Evolutionary conservation across 176 grass and related monocot genomes (phyloP), one percentile per base, ranked within the genome.

Genomic region (Aechmea fasciata): DNA sequence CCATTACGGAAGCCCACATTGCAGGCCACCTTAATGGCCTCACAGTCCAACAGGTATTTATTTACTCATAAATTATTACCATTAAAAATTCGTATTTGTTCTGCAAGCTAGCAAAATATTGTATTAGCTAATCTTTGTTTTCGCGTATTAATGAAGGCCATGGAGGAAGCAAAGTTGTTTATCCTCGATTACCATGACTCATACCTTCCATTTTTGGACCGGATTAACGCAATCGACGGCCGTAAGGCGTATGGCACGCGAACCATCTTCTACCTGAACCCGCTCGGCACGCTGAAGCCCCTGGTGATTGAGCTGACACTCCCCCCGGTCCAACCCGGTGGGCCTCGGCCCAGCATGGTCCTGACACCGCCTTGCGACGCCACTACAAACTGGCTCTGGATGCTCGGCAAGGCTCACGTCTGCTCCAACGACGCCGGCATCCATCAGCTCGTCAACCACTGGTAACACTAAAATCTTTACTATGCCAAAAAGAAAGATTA

Each of bases 391-490:
- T 99, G 94, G 94, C 82, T 90, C 23, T 99, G 94, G 94, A 99
- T 99, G 94, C 84, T 99, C 72, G 94, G 81, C 72, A 99, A 99
- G 83, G 68, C 94, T 22, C 94, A 99, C 65, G 94, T 93, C 72
- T 80, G 86, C 66, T 92, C 94, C 72, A 99, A 99, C 47, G 94
- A 99, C 13, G 94, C 94, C 0, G 89, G 94, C 18, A 89, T 99
- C 69, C 94, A 99, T 52, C 94, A 99, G 77, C 84, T 99, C 1
- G 87, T 93, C 23, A 93, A 99, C 70, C 94, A 99, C 63, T 99
- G 94, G 91, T 96, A 90, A 47, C 18, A 63, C 23, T 41, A 24
- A 24, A 47, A 69, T 11, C 54, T 51, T 49, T 10, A 57, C 25
- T 47, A 69, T 69, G 4, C 1, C 1, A 9, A 57, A 18, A 18